phyloP scores from a whole-genome alignment of 2,329 filamentous ascomycete species.

The Botrytis porri region DNA sequence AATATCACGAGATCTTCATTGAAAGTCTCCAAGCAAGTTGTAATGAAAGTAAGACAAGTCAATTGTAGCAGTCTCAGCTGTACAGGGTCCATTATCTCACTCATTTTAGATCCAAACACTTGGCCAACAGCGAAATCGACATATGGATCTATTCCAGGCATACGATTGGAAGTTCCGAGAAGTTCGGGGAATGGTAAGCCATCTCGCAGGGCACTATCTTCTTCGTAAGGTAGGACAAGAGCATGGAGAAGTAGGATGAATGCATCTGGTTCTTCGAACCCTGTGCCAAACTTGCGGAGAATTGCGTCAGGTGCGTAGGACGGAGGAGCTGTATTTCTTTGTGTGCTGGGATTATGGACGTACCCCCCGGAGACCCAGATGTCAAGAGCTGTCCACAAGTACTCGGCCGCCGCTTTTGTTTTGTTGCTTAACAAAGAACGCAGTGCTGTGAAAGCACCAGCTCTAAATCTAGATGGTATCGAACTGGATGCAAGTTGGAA shows the following conservation, averaged over 20 bases:
- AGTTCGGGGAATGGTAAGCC: constrained; percentile 82
- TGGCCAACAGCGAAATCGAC: constrained; percentile 85
- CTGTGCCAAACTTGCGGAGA: constrained; percentile 69
- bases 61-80: constrained; percentile 73
- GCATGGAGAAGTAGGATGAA: constrained; percentile 76
- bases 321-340: constrained; percentile 36
- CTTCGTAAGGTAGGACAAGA: constrained; percentile 64
- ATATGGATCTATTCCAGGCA: constrained; percentile 86
- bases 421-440: constrained; percentile 75
- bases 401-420: constrained; percentile 60
- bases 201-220: constrained; percentile 64
- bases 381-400: constrained; percentile 80
- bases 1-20: constrained; percentile 91
- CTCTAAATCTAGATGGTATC: constrained; percentile 73
- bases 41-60: constrained; percentile 80
- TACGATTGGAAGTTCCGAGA: constrained; percentile 72
- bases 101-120: constrained; percentile 60
- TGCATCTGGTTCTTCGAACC: constrained; percentile 81
- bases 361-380: constrained; percentile 69
- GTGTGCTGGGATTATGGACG: constrained; percentile 43
- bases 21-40: constrained; percentile 77
- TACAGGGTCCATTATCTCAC: constrained; percentile 60
- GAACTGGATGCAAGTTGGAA: constrained; percentile 76
- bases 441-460: constrained; percentile 78
- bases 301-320: constrained; percentile 58